These are phyloP conservation scores for Lactarius quietus DNA, from an alignment of 768 basidiomycete genomes.

Conservation along the genomic window DNA sequence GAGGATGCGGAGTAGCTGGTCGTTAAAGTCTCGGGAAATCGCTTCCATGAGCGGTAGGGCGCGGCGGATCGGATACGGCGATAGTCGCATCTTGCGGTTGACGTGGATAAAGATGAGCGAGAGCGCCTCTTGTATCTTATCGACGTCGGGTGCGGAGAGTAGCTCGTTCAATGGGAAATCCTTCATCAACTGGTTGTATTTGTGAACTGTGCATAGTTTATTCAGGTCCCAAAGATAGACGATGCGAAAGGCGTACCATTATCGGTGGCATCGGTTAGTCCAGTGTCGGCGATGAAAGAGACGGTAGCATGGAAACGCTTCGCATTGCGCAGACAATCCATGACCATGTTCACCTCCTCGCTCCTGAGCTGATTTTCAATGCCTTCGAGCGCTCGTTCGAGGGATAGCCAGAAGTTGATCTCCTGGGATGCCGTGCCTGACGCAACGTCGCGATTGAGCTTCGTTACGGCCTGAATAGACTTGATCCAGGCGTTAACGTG, in stretches of 20 bases:
- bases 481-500: constrained; percentile 99
- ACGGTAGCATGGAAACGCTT: constrained; percentile 97
- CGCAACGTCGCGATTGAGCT: constrained; percentile 88
- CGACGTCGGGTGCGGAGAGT: constrained; percentile 91
- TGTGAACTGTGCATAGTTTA: constrained; percentile 61
- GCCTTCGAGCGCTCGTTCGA: constrained; percentile 89
- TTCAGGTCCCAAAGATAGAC: constrained; percentile 5
- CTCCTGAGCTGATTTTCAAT: constrained; percentile 90
- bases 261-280: constrained; percentile 90
- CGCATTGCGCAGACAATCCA: constrained; percentile 92
- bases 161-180: constrained; percentile 98
- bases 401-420: constrained; percentile 97
- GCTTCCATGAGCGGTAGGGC: constrained; percentile 97
- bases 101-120: constrained; percentile 87
- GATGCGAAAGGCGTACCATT: constrained; percentile 46
- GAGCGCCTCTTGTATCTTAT: constrained; percentile 90
- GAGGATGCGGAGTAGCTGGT: constrained; percentile 87
- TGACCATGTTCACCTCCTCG: constrained; percentile 89
- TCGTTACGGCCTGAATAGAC: constrained; percentile 94
- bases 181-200: constrained; percentile 98
- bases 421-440: constrained; percentile 97
- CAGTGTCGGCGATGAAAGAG: constrained; percentile 97
- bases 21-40: constrained; percentile 96
- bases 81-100: constrained; percentile 92
- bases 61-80: constrained; percentile 94